Conservation (phyloP, 2,329 filamentous ascomycete genomes). For the Exophiala sp. region DNA sequence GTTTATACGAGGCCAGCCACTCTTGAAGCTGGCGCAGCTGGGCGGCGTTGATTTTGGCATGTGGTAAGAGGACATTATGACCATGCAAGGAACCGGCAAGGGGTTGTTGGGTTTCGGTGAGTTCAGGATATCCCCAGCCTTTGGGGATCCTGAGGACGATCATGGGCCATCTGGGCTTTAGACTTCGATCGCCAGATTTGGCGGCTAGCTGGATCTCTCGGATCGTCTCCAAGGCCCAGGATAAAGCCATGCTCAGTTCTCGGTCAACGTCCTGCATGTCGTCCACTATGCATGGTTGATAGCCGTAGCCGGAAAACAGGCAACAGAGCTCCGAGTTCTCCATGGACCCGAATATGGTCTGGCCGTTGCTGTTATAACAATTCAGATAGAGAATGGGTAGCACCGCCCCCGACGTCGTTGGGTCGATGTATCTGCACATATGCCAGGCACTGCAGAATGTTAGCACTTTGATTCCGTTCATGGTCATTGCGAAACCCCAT, state of each 20-base stretch:
- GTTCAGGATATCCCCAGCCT: constrained; percentile 60
- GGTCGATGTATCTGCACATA: constrained; percentile 60
- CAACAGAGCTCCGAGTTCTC: constrained; percentile 57
- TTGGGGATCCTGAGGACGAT: constrained; percentile 60
- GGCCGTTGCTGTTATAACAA: constrained; percentile 63
- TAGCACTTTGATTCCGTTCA: background rate
- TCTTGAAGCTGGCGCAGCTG: constrained; percentile 52
- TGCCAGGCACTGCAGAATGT: constrained; percentile 54
- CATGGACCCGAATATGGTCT: constrained; percentile 64
- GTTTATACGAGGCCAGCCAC: constrained; percentile 55
- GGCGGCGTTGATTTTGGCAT: constrained; percentile 49
- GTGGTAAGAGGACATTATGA: constrained; percentile 59
- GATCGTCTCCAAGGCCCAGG: constrained; percentile 58
- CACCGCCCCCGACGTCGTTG: constrained; percentile 59
- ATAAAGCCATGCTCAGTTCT: constrained; percentile 52
- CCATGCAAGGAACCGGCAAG: constrained; percentile 61
- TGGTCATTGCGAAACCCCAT: constrained; percentile 24
- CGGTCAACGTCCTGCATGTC: constrained; percentile 55
- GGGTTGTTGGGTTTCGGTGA: constrained; percentile 51
- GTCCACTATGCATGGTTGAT: constrained; percentile 57
- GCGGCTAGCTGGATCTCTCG: constrained; percentile 58
- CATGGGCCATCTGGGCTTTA: constrained; percentile 62
- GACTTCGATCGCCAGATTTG: constrained; percentile 52
- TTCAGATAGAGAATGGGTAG: constrained; percentile 63
- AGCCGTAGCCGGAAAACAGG: constrained; percentile 61